Conservation (phyloP, 257 asterid species). For the Przewalskia tangutica region DNA sequence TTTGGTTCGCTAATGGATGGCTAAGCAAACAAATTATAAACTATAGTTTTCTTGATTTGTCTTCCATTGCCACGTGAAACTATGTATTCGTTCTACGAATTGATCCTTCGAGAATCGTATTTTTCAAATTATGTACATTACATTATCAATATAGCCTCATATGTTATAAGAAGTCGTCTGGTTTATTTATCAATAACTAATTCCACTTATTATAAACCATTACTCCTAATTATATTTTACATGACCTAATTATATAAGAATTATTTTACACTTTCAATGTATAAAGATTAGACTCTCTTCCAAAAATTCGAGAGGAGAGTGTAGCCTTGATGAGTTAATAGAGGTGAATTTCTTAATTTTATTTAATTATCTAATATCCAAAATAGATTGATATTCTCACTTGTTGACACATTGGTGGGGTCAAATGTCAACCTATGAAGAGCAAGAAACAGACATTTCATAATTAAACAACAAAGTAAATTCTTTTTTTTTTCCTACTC, state of each 20-base stretch:
- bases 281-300: neutral
- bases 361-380: too few relatives aligned
- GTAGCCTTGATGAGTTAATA: too few relatives aligned
- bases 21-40: constrained; percentile 18
- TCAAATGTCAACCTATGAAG: constrained; percentile 28
- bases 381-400: constrained; percentile 25
- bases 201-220: neutral
- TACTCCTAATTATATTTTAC: neutral
- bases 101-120: neutral
- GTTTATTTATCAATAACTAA: neutral
- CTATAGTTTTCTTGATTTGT: constrained; percentile 37
- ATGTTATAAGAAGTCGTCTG: neutral
- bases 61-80: constrained; percentile 44
- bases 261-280: neutral
- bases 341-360: neutral
- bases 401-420: constrained; percentile 33
- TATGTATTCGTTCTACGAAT: constrained; percentile 19
- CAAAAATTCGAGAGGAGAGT: neutral
- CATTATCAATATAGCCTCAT: too few relatives aligned
- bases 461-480: constrained; percentile 11
- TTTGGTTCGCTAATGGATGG: constrained; percentile 32
- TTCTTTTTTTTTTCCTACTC: constrained; percentile 6
- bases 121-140: too few relatives aligned
- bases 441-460: constrained; percentile 20
- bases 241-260: neutral